Base-by-base conservation (phyloP, 2,329 filamentous ascomycete genomes). In the Sarocladium strictum region DNA sequence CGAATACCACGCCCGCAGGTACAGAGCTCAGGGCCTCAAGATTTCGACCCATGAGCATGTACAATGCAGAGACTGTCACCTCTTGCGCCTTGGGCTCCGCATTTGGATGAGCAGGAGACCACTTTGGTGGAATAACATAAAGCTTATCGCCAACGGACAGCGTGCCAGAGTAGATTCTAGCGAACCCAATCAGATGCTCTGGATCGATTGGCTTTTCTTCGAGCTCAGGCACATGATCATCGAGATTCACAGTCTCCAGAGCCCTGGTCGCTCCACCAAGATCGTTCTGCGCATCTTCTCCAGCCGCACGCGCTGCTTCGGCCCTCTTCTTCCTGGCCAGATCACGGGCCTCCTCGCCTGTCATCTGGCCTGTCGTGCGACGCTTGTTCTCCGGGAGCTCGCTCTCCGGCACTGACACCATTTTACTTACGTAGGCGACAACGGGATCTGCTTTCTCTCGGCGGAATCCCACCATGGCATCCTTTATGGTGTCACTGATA, bases 351-450 rank as follows among this genome's bases (percentile, higher is more conserved):
- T 97, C 94, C 58, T 96, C 94, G 1, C 90, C 87, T 37, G 83
- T 96, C 64, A 97, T 79, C 41, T 85, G 84, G 0, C 86, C 86
- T 15, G 72, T 69, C 5, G 32, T 53, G 15, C 84, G 79, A 45
- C 90, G 80, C 69, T 87, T 95, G 68, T 96, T 96, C 53, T 93
- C 83, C 0, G 90, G 89, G 4, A 99, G 76, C 63, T 99, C 93
- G 69, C 90, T 97, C 64, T 95, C 90, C 0, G 91, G 93, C 12
- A 99, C 80, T 0, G 94, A 94, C 1, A 97, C 89, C 91, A 99
- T 97, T 69, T 99, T 99, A 72, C 93, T 97, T 57, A 99, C 89
- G 61, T 96, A 99, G 9, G 90, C 93, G 1, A 99, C 90, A 0
- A 96, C 84, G 0, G 93, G 92, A 55, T 88, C 87, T 0, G 84